Percentiles rank a stretch among this genome's conserved stretches.
phyloP scores from a whole-genome alignment of 2,329 filamentous ascomycete species.

The Colletotrichum sp. region DNA sequence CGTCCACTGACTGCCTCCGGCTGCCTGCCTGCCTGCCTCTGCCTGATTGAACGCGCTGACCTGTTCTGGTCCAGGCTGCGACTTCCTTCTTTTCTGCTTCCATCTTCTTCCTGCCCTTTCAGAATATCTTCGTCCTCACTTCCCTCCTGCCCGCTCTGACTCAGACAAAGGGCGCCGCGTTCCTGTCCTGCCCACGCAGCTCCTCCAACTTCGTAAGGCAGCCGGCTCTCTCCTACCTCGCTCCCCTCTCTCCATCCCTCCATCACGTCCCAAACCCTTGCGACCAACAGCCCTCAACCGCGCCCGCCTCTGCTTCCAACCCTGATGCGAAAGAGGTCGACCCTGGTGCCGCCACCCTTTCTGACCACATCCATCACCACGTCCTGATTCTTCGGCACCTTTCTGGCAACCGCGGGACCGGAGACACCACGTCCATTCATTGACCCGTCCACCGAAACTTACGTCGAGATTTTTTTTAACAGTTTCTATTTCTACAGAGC shows the following conservation, averaged over 20 bases:
- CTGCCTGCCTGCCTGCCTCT: background rate
- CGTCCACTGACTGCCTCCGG: background rate
- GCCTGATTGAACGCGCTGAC: constrained; percentile 6
- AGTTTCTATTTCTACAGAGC: background rate
- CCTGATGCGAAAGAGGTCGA: background rate
- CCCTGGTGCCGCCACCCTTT: background rate
- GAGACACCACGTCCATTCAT: background rate
- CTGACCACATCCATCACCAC: background rate
- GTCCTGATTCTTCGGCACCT: background rate
- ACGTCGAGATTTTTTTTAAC: background rate
- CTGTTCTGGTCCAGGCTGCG: background rate
- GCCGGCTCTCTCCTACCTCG: background rate
- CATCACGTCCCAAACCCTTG: background rate
- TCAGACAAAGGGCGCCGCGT: constrained; percentile 14
- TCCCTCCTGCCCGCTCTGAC: constrained; percentile 1
- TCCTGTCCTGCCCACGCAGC: background rate
- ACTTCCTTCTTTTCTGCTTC: background rate
- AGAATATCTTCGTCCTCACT: background rate
- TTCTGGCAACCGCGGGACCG: background rate
- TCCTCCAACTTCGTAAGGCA: constrained; percentile 1
- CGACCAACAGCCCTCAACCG: background rate
- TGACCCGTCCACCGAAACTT: background rate
- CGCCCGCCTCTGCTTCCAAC: background rate
- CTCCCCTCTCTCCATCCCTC: background rate
- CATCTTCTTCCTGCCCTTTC: background rate